phyloP scores from a whole-genome alignment of 2,329 filamentous ascomycete species.

The Cryphonectria radicalis region DNA sequence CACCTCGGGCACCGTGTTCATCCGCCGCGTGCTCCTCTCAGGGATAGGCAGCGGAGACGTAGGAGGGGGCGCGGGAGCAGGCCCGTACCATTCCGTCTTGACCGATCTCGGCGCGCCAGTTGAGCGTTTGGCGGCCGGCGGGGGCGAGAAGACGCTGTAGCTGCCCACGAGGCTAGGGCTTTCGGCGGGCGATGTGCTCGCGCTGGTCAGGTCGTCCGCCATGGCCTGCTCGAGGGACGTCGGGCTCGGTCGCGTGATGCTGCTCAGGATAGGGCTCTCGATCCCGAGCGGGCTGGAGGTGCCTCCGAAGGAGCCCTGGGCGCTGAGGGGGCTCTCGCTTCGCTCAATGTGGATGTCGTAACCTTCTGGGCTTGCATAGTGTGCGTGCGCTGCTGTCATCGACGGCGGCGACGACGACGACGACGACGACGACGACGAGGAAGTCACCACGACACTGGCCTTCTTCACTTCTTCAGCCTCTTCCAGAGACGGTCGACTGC shows the following conservation, averaged over 20 bases:
- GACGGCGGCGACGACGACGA: no score
- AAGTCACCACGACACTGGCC: background rate
- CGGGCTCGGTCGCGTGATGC: conserved; percentile 2
- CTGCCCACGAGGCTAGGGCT: conserved; percentile 16
- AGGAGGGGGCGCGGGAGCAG: conserved; percentile 24
- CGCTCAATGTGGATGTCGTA: conserved; percentile 7
- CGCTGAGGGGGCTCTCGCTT: conserved; percentile 3
- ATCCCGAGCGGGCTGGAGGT: conserved; percentile 3
- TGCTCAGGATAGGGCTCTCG: conserved; percentile 24
- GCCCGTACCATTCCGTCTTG: conserved; percentile 21
- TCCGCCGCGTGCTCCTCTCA: conserved; percentile 22
- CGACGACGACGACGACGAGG: background rate
- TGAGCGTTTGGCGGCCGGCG: conserved; percentile 12
- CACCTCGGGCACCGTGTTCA: background rate
- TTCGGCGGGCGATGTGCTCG: conserved; percentile 17
- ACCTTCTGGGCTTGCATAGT: conserved; percentile 18
- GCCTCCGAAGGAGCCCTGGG: conserved; percentile 3
- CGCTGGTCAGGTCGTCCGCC: conserved; percentile 14
- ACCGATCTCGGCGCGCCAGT: background rate
- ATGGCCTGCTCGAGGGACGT: conserved; percentile 3
- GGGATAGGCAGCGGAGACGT: conserved; percentile 24
- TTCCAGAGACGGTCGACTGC: conserved; percentile 16
- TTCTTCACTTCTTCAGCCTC: conserved; percentile 13
- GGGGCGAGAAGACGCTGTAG: conserved; percentile 30
- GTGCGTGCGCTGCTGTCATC: background rate